Evolutionary conservation across 1,284 basidiomycete genomes (phyloP).

Genomic region (Pseudozyma tsukubaensis): DNA sequence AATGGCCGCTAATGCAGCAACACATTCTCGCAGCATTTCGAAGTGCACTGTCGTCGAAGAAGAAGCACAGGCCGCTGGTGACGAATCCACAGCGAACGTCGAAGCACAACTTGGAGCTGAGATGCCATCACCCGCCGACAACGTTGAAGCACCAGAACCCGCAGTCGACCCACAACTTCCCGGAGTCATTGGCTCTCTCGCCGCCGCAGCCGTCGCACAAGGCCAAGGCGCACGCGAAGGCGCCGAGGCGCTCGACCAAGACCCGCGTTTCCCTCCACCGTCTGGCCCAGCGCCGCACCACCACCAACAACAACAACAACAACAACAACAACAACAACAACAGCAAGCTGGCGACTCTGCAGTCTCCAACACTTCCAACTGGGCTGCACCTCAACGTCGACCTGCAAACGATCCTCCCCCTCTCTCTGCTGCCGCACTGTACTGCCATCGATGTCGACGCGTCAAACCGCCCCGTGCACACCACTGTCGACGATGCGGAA

Average conservation of each 20-base stretch:
- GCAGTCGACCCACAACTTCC: constrained; percentile 25
- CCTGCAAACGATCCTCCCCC: constrained; percentile 32
- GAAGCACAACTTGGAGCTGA: constrained; percentile 12
- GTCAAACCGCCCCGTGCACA: constrained; percentile 79
- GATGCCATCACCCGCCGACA: background rate
- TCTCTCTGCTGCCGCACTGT: constrained; percentile 41
- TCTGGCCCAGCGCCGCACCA: too few species aligned
- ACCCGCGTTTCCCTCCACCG: too few species aligned
- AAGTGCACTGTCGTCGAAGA: constrained; percentile 11
- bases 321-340: background rate
- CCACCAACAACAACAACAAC: too few species aligned
- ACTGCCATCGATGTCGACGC: constrained; percentile 70
- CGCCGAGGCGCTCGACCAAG: background rate
- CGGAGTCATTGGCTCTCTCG: constrained; percentile 23
- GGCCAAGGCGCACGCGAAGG: constrained; percentile 15
- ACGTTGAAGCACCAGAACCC: constrained; percentile 1
- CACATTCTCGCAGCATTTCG: constrained; percentile 17
- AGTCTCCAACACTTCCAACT: constrained; percentile 6
- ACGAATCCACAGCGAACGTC: constrained; percentile 9
- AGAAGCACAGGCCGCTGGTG: background rate
- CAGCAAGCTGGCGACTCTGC: background rate
- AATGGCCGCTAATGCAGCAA: background rate
- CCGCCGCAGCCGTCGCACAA: constrained; percentile 17
- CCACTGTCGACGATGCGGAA: constrained; percentile 79
- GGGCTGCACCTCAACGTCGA: constrained; percentile 24